These are phyloP conservation scores for Chlamydomonas incerta DNA, from an alignment of 139 green algal species.

Conservation along the genomic window DNA sequence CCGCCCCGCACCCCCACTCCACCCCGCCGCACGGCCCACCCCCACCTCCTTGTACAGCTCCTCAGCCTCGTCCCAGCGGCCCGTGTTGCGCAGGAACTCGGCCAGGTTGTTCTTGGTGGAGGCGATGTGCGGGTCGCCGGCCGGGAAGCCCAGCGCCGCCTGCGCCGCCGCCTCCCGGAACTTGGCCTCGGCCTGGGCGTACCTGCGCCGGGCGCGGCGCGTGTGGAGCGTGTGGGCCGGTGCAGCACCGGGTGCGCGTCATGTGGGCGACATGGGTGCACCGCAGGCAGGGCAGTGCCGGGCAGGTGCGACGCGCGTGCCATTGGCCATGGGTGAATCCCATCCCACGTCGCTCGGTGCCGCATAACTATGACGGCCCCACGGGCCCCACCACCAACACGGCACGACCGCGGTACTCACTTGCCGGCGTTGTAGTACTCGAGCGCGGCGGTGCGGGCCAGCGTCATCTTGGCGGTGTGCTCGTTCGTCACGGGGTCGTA, in stretches of 20 bases:
- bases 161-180: slow-evolving; percentile 67
- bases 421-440: slow-evolving; percentile 65
- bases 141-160: slow-evolving; percentile 72
- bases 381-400: too few species aligned
- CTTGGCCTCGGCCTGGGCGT: slow-evolving; percentile 70
- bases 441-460: slow-evolving; percentile 60
- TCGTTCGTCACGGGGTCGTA: slow-evolving; percentile 72
- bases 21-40: not conserved
- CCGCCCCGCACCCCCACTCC: too few species aligned
- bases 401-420: slow-evolving; percentile 46
- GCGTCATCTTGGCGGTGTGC: slow-evolving; percentile 72
- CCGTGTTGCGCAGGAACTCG: slow-evolving; percentile 76
- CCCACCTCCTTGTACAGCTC: slow-evolving; percentile 73
- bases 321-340: too few species aligned
- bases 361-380: too few species aligned
- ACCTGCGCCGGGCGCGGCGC: too few species aligned
- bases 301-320: too few species aligned
- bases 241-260: not conserved
- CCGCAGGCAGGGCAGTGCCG: not conserved
- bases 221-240: not conserved
- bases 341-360: too few species aligned
- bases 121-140: slow-evolving; percentile 75
- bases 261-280: not conserved
- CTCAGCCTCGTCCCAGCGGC: slow-evolving; percentile 66
- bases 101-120: slow-evolving; percentile 79